A percentile compares a stretch with the other conserved stretches of the same genome.
Conservation (phyloP, 768 basidiomycete species). For the Dacryopinax primogenitus region DNA sequence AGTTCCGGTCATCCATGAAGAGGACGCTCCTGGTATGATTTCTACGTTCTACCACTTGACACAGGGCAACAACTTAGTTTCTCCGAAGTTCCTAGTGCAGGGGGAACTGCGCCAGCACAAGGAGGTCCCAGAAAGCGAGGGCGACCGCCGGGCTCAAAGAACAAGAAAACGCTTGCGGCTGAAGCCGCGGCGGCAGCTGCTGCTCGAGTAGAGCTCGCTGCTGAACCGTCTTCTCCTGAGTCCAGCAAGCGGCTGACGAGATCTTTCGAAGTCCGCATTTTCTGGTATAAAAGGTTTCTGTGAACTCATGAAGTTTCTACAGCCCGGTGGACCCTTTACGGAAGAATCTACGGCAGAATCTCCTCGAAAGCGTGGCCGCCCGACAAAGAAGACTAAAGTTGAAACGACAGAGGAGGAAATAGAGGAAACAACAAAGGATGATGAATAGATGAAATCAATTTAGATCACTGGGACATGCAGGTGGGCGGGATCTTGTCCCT, state of each 20-base stretch:
- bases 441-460: background rate
- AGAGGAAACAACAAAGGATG: background rate
- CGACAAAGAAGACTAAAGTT: slow-evolving; percentile 38
- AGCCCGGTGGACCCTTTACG: background rate
- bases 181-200: slow-evolving; percentile 24
- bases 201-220: slow-evolving; percentile 20
- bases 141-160: slow-evolving; percentile 80
- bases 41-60: background rate
- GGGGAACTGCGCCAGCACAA: background rate
- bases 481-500: slow-evolving; percentile 1
- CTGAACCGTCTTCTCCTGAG: slow-evolving; percentile 19
- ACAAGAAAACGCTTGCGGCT: slow-evolving; percentile 39
- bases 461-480: background rate
- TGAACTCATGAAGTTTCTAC: background rate
- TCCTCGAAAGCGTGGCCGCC: slow-evolving; percentile 50
- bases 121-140: slow-evolving; percentile 53
- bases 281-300: background rate
- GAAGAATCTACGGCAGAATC: background rate
- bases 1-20: background rate
- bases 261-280: background rate
- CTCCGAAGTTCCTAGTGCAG: background rate
- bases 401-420: slow-evolving; percentile 3
- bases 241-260: background rate
- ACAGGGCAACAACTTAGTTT: background rate
- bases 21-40: slow-evolving; percentile 4